Evolutionary conservation across 441 rosid species (phyloP), one percentile per base, ranked within the genome.

Genomic region (Daphne laureola): DNA sequence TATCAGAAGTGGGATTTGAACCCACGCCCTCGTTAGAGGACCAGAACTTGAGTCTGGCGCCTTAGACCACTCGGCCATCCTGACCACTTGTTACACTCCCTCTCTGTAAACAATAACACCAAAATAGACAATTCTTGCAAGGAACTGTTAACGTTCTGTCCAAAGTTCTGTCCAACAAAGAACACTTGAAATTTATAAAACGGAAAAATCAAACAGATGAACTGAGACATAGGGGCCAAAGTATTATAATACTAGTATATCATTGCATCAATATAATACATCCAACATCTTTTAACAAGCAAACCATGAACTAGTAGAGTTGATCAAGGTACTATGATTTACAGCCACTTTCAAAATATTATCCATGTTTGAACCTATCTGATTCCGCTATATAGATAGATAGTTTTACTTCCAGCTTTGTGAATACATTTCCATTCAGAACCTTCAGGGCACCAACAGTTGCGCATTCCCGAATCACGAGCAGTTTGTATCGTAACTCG

Each of bases 11-110:
- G 31, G 26, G 51, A 47, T 21, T 49, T 49, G 52, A 49, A 49
- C 52, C 52, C 52, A 49, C 52, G 52, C 52, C 52, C 35, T 49
- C 52, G 23, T 49, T 18, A 26, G 35, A 49, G 35, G 52, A 49
- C 52, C 52, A 49, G 35, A 49, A 49, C 52, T 45, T 45, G 49
- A 45, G 49, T 15, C 18, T 43, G 15, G 84, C 86, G 86, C 92
- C 95, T 89, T 82, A 80, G 86, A 84, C 86, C 88, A 77, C 92
- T 82, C 90, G 92, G 86, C 92, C 95, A 82, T 78, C 92, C 92
- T 86, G 83, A 84, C 87, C 2, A 12, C 3, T 31, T 31, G 25
- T n/a, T n/a, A n/a, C n/a, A n/a, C n/a, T n/a, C n/a, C n/a, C n/a
- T n/a, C n/a, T n/a, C n/a, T n/a, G n/a, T n/a, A n/a, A n/a, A n/a